Evolutionary conservation across 352 stramenopile genomes (phyloP).

Genomic region (Globisporangium cystogenes): DNA sequence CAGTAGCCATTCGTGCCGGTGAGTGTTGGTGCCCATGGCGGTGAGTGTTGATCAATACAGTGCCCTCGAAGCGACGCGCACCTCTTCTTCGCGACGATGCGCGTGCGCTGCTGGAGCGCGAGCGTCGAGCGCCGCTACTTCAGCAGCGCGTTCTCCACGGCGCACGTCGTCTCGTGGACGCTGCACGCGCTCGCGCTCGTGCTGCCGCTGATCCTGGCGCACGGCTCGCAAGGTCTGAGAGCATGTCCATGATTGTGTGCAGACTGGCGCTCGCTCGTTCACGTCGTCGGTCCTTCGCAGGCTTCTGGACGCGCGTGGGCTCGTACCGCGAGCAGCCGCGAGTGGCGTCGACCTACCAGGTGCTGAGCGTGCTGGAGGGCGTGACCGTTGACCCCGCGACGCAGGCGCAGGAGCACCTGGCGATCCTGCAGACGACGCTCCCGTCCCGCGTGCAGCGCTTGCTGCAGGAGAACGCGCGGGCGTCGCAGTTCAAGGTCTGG

Average conservation of each 20-base stretch:
- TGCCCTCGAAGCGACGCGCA: not conserved
- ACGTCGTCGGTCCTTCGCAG: conserved; percentile 12
- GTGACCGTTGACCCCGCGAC: conserved; percentile 10
- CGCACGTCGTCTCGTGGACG: conserved; percentile 36
- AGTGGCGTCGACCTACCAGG: conserved; percentile 50
- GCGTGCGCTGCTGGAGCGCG: conserved; percentile 36
- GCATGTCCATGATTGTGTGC: not conserved
- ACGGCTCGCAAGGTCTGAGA: conserved; percentile 38
- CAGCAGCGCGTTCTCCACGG: conserved; percentile 38
- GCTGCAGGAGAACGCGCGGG: conserved; percentile 27
- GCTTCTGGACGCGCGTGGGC: conserved; percentile 57
- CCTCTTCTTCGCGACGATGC: conserved; percentile 22
- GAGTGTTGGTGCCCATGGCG: no score
- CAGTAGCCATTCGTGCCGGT: no score
- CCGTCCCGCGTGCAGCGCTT: conserved; percentile 34
- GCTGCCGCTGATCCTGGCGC: conserved; percentile 55
- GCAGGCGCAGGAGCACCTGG: conserved; percentile 12
- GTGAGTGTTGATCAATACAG: no score
- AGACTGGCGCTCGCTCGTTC: not conserved
- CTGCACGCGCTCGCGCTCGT: conserved; percentile 34
- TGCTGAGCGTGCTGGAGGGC: conserved; percentile 62
- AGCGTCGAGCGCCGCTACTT: conserved; percentile 58
- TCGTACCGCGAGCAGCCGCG: conserved; percentile 60
- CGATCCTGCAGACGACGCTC: conserved; percentile 42
- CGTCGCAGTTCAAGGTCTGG: conserved; percentile 34